Evolutionary conservation across 345 rosid genomes (phyloP), one percentile per base, ranked within the genome.

Genomic region (Abelmoschus esculentus): DNA sequence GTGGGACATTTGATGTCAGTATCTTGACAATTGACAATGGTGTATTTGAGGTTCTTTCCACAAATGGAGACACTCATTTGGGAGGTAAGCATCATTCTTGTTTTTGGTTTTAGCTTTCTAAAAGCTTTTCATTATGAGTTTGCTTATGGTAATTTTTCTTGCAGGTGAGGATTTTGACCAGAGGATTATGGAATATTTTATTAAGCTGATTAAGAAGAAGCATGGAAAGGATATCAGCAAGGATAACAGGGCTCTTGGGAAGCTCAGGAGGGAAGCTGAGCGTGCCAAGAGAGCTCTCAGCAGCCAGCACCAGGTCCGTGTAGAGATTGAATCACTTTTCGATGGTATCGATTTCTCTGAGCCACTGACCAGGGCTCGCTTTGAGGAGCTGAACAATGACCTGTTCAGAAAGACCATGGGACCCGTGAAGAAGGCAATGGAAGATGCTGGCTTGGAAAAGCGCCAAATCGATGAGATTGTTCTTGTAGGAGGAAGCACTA

Each of bases 201-300:
- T 93, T 75, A 93, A 93, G 72, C 78, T 93, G 82, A 88, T 93
- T 78, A 93, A 89, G 96, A 93, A 93, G 80, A 93, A 93, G 90
- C 91, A 93, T 42, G 88, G 87, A 71, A 93, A 91, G 87, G 98
- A 93, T 71, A 93, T 93, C 78, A 93, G 98, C 85, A 91, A 87
- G 86, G 98, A 93, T 83, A 81, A 87, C 75, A 86, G 90, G 75
- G 98, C 97, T 75, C 79, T 93, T 60, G 97, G 98, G 66, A 93
- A 93, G 76, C 92, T 93, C 58, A 72, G 98, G 78, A 89, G 97
- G 85, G 98, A 93, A 79, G 71, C 79, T 75, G 98, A 93, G 76
- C 90, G 97, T 62, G 98, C 40, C 98, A 93, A 93, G 96, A 88
- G 98, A 84, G 98, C 98, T 72, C 91, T 93, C 54, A 93, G 98